These are phyloP conservation scores for Incumbomyces lentus DNA, from an alignment of 2,329 filamentous ascomycete genomes.

Conservation along the genomic window DNA sequence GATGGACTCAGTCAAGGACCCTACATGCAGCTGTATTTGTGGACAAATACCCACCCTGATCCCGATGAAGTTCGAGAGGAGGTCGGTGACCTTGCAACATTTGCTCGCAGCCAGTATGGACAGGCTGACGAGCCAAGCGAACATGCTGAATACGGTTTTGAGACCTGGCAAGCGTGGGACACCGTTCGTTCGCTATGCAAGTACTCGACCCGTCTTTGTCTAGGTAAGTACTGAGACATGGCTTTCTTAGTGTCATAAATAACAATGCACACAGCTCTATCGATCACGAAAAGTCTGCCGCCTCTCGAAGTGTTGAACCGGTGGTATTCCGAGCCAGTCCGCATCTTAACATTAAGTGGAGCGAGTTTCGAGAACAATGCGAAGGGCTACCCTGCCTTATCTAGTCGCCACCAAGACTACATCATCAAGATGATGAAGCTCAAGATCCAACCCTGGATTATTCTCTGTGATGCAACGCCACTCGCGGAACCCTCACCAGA, in stretches of 20 bases:
- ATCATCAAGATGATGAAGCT: slow-evolving; percentile 49
- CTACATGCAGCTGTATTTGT: slow-evolving; percentile 69
- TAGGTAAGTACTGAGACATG: slow-evolving; percentile 56
- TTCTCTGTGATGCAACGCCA: slow-evolving; percentile 40
- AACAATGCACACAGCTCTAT: slow-evolving; percentile 36
- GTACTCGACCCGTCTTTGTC: slow-evolving; percentile 68
- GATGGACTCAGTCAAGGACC: slow-evolving; percentile 66
- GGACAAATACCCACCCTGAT: slow-evolving; percentile 68
- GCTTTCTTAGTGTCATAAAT: not conserved
- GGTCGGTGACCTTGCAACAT: slow-evolving; percentile 34
- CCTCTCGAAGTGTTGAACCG: slow-evolving; percentile 44
- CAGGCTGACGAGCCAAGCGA: slow-evolving; percentile 23
- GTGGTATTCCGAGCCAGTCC: slow-evolving; percentile 55
- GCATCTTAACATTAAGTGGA: slow-evolving; percentile 43
- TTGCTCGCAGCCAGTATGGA: slow-evolving; percentile 32
- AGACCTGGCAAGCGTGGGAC: slow-evolving; percentile 91
- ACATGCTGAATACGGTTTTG: slow-evolving; percentile 58
- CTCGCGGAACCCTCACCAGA: not conserved
- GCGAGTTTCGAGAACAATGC: slow-evolving; percentile 48
- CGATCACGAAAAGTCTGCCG: slow-evolving; percentile 51
- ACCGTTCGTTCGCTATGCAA: slow-evolving; percentile 73
- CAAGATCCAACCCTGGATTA: slow-evolving; percentile 48
- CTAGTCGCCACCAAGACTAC: slow-evolving; percentile 47
- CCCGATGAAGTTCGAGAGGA: slow-evolving; percentile 33
- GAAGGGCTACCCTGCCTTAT: slow-evolving; percentile 49